phyloP scores from a whole-genome alignment of 768 basidiomycete genomes.

The Sporobolomyces pararoseus region DNA sequence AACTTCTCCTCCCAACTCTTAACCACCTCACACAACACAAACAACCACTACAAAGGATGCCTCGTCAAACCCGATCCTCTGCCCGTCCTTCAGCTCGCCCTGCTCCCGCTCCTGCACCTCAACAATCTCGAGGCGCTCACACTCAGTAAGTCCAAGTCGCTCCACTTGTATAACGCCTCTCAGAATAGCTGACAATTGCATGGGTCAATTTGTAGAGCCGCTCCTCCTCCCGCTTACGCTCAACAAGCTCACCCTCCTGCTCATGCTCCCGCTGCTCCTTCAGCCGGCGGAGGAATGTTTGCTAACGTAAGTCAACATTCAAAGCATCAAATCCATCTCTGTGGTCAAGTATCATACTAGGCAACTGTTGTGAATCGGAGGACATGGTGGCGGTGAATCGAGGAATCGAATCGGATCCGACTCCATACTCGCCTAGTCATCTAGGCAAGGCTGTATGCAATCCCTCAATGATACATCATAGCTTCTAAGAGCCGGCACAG shows the following conservation, averaged over 20 bases:
- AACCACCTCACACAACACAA: background rate
- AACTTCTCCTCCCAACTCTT: background rate
- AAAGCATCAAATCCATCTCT: no score
- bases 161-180: background rate
- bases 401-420: background rate
- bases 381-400: background rate
- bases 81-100: constrained; percentile 25
- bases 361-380: no score
- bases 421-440: no score
- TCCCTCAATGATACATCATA: no score
- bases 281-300: constrained; percentile 22
- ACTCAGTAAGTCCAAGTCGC: constrained; percentile 17
- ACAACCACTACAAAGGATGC: constrained; percentile 3
- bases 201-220: constrained; percentile 6
- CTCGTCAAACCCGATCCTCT: constrained; percentile 28
- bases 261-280: constrained; percentile 7
- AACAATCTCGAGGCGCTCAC: constrained; percentile 21
- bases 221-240: constrained; percentile 23
- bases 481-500: no score
- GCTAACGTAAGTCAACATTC: constrained; percentile 23
- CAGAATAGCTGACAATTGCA: background rate
- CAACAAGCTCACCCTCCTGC: constrained; percentile 21
- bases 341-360: no score
- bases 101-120: constrained; percentile 3
- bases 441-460: no score